These are phyloP conservation scores for Vitis hybrid DNA, from an alignment of 177 flowering plant species.

Conservation along the genomic window DNA sequence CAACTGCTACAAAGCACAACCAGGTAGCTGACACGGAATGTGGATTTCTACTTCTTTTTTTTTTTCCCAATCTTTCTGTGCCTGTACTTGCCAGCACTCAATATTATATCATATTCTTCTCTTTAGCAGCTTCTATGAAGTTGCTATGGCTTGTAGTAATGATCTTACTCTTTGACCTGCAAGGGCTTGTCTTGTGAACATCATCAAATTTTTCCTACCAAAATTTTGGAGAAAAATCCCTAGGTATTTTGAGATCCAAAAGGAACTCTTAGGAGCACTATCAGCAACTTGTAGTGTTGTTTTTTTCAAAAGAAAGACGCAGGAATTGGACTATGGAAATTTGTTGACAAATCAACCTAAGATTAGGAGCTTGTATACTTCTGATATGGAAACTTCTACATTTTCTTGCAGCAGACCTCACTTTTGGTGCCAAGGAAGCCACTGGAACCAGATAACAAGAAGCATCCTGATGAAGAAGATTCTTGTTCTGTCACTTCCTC, in stretches of 20 bases:
- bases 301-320: not conserved
- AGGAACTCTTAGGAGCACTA: not conserved
- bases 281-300: not conserved
- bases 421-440: conserved; percentile 47
- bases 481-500: conserved; percentile 71
- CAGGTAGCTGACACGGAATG: conserved; percentile 31
- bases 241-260: not conserved
- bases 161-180: not conserved
- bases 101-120: too few relatives aligned
- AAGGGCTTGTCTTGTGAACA: too few relatives aligned
- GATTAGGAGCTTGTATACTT: not conserved
- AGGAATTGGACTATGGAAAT: not conserved
- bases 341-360: not conserved
- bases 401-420: conserved; percentile 40
- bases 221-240: too few relatives aligned
- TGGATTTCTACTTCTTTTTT: not conserved
- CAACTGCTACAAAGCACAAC: conserved; percentile 33
- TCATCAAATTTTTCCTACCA: too few relatives aligned
- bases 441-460: conserved; percentile 63
- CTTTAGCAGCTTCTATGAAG: too few relatives aligned
- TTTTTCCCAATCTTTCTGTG: not conserved
- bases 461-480: conserved; percentile 82
- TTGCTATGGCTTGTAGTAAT: not conserved
- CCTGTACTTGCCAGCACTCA: too few relatives aligned
- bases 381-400: conserved; percentile 1